These are phyloP conservation scores for Cucumis sativus DNA, from an alignment of 306 rosid genomes.

Conservation along the genomic window Cucumber_9930_V3 NC_026660.2:20477501-20478000, in stretches of 20 bases:
- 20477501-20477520: not conserved
- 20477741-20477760: not conserved
- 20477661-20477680: constrained; percentile 40
- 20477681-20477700: constrained; percentile 58
- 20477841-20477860: not conserved
- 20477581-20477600: constrained; percentile 1
- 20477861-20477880: not conserved
- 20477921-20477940: constrained; percentile 47
- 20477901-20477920: constrained; percentile 6
- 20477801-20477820: too few relatives aligned
- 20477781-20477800: not conserved
- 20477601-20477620: constrained; percentile 55
- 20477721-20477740: constrained; percentile 54
- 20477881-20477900: not conserved
- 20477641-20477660: constrained; percentile 47
- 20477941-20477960: constrained; percentile 56
- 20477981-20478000: constrained; percentile 41
- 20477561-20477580: too few relatives aligned
- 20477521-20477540: not conserved
- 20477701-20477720: constrained; percentile 66
- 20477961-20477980: constrained; percentile 33
- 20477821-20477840: not conserved
- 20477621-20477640: constrained; percentile 61
- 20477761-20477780: not conserved
- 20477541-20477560: not conserved